Conservation (phyloP, 345 rosid genomes). For the Eucalyptus fibrosa region DNA sequence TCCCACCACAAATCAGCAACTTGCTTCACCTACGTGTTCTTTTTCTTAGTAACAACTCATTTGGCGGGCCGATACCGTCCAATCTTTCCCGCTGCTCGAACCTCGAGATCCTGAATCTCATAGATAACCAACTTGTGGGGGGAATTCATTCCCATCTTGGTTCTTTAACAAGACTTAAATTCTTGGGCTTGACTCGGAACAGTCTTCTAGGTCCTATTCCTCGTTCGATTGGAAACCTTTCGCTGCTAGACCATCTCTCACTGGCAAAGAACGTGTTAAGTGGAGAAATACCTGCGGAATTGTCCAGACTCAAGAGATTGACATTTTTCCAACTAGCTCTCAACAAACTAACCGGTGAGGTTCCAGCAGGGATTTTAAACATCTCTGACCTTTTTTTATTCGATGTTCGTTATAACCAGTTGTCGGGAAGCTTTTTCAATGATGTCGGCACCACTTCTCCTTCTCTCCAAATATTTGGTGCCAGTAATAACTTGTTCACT, state of each 20-base stretch:
- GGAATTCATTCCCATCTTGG: not conserved
- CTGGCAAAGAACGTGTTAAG: fast-evolving
- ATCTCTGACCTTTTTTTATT: not conserved
- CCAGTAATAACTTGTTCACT: fast-evolving
- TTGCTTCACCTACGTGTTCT: too few relatives aligned
- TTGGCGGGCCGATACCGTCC: not conserved
- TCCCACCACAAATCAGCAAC: too few relatives aligned
- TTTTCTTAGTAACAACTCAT: not conserved
- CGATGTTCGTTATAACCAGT: not conserved
- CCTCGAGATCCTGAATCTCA: not conserved
- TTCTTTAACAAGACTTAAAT: not conserved
- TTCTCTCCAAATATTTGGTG: fast-evolving
- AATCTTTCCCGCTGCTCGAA: not conserved
- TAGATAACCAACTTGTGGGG: not conserved
- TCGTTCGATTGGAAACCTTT: not conserved
- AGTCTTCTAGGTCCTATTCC: not conserved
- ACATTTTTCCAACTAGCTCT: fast-evolving
- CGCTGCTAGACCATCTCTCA: not conserved
- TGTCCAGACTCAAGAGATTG: not conserved
- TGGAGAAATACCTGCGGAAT: not conserved
- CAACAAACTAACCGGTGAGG: not conserved
- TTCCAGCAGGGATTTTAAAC: not conserved
- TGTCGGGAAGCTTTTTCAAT: too few relatives aligned
- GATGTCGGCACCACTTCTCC: not conserved
- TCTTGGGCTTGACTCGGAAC: fast-evolving